phyloP scores from a whole-genome alignment of 169 alveolate species.

The Pseudocohnilembus persalinus region DNA sequence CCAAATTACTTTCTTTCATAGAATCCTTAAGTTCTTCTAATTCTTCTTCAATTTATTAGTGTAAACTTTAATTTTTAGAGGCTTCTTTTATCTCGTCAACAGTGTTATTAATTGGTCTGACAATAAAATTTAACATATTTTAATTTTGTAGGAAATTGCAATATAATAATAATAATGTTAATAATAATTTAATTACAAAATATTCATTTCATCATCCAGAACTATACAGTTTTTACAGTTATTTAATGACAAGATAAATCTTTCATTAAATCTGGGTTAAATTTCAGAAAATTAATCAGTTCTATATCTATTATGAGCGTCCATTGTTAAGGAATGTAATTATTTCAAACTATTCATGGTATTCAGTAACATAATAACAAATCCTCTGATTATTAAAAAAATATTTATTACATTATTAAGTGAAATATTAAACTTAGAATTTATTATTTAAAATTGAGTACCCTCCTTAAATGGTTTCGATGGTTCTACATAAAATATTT shows the following conservation, averaged over 20 bases:
- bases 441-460: too few relatives aligned
- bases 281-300: constrained; percentile 85
- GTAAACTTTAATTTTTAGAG: not conserved
- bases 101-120: constrained; percentile 83
- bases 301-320: constrained; percentile 93
- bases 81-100: constrained; percentile 6
- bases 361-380: constrained; percentile 88
- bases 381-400: constrained; percentile 83
- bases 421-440: too few relatives aligned
- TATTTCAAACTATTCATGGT: constrained; percentile 91
- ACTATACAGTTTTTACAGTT: constrained; percentile 92
- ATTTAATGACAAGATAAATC: constrained; percentile 89
- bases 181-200: constrained; percentile 79
- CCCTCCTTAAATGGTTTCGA: constrained; percentile 99
- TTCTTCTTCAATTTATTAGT: constrained; percentile 9
- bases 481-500: constrained; percentile 98
- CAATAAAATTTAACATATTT: too few relatives aligned
- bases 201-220: constrained; percentile 98
- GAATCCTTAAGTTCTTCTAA: constrained; percentile 43
- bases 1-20: constrained; percentile 60
- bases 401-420: too few relatives aligned
- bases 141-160: not conserved
- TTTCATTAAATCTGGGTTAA: constrained; percentile 95
- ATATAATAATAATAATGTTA: too few relatives aligned
- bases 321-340: constrained; percentile 94